Base-by-base conservation (phyloP, 305 asterid genomes). In the Fraxinus angustifolia region DNA sequence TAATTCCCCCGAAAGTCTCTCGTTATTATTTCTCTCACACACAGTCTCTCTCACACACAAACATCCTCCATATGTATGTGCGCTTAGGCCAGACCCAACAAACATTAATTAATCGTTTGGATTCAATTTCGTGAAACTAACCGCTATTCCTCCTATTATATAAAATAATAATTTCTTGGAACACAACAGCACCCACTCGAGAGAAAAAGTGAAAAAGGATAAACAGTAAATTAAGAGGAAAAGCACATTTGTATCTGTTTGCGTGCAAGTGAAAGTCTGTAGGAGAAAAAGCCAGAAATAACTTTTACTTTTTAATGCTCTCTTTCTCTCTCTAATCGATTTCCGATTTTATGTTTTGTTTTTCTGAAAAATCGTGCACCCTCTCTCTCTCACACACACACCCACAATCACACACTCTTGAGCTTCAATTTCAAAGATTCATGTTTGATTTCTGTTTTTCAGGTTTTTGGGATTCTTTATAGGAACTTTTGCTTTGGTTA, bases 231-330 rank as follows among this genome's bases (percentile, higher is more conserved):
- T 78, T 72, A 67, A 48, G 23, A 2, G 3, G 4, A 31, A 31
- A 85, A 82, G 85, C 86, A 83, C 88, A 83, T 87, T 89, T 91
- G 87, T 84, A 87, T 83, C 84, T 83, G 86, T 81, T 83, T 83
- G 74, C 74, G 74, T 68, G 74, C 74, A 30, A 68, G 74, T 68
- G 21, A 0, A 5, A 68, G 7, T 8, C 73, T 65, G 73, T 65
- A 65, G 10, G 38, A 82, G 78, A 78, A 87, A 78, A 78, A 87
- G 88, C 89, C 86, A 83, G 88, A 83, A 84, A 83, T 86, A 83
- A 80, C 90, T 88, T 91, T 90, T 87, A 86, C 91, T 86, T 88
- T 90, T 87, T 82, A 88, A 79, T 84, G 92, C 87, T 73, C 85
- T 62, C 84, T 81, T 23, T 33, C 58, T 35, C 78, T 53, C 85